Percentiles rank a stretch among this genome's conserved stretches.
phyloP scores from a whole-genome alignment of 257 asterid species.

The Asclepias syriaca region DNA sequence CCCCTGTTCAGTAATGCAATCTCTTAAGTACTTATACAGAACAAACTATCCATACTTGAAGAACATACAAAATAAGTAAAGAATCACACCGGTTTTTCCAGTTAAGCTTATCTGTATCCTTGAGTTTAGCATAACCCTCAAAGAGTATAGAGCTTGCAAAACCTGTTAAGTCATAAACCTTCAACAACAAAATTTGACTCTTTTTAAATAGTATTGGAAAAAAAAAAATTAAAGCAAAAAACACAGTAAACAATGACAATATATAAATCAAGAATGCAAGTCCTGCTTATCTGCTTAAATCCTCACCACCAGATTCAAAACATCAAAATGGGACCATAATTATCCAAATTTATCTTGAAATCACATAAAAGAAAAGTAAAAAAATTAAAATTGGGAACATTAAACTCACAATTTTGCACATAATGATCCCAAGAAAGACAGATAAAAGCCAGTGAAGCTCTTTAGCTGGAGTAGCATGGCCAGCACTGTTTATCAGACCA shows the following conservation, averaged over 20 bases:
- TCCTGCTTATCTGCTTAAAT: conserved; percentile 6
- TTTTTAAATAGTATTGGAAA: conserved; percentile 20
- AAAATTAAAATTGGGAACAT: neutral
- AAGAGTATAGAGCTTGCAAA: conserved; percentile 51
- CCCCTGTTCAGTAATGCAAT: conserved; percentile 46
- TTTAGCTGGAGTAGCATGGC: conserved; percentile 44
- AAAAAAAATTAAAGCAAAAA: conserved; percentile 6
- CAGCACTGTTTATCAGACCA: conserved; percentile 32
- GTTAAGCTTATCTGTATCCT: conserved; percentile 54
- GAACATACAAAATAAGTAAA: neutral
- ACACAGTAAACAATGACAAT: conserved; percentile 5
- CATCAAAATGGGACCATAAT: neutral
- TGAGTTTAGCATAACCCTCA: conserved; percentile 66
- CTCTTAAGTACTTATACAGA: conserved; percentile 1
- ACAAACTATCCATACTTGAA: conserved; percentile 8
- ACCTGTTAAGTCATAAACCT: conserved; percentile 87
- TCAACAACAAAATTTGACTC: conserved; percentile 35
- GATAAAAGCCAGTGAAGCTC: conserved; percentile 56
- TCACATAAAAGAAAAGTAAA: conserved; percentile 6
- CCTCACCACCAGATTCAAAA: neutral
- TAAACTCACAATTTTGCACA: conserved; percentile 77
- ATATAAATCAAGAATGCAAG: conserved; percentile 21
- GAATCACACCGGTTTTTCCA: conserved; percentile 89
- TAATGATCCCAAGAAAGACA: conserved; percentile 57
- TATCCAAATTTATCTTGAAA: neutral